Percentiles rank a stretch among this genome's conserved stretches.
Conservation (phyloP, 202 grass and related monocot genomes). For the Musa balbisiana region DNA sequence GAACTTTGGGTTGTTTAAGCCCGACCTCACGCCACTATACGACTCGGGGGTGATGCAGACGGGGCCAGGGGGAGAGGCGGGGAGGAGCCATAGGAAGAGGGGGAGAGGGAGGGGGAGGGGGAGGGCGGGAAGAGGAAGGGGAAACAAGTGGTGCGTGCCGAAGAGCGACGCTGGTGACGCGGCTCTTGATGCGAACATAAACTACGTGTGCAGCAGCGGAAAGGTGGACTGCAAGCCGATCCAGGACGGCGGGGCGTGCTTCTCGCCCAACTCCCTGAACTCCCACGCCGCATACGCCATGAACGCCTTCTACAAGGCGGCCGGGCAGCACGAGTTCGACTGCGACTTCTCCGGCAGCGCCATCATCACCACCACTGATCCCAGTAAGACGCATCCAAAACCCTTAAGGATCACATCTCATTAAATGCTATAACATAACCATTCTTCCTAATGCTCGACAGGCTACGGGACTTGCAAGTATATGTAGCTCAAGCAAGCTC, state of each 20-base stretch:
- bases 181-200: slow-evolving; percentile 62
- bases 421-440: not conserved
- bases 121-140: not conserved
- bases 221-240: slow-evolving; percentile 53
- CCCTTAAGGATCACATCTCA: too few relatives aligned
- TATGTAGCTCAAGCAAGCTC: not conserved
- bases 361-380: slow-evolving; percentile 43
- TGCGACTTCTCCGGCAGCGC: slow-evolving; percentile 71
- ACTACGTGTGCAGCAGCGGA: slow-evolving; percentile 49
- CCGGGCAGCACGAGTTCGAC: slow-evolving; percentile 25
- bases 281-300: slow-evolving; percentile 62
- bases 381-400: slow-evolving; percentile 41
- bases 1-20: slow-evolving; percentile 60
- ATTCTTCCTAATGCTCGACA: slow-evolving; percentile 21
- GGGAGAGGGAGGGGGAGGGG: not conserved
- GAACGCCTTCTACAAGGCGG: slow-evolving; percentile 68
- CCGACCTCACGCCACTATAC: slow-evolving; percentile 55
- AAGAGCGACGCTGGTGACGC: slow-evolving; percentile 21
- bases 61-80: not conserved
- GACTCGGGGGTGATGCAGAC: slow-evolving; percentile 45
- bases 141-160: slow-evolving; percentile 53
- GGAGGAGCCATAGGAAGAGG: not conserved
- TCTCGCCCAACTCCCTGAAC: slow-evolving; percentile 42
- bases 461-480: slow-evolving; percentile 66
- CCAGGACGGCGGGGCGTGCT: slow-evolving; percentile 53